Conservation (phyloP, 2,329 filamentous ascomycete genomes). For the Cercospora nicotianae region DNA sequence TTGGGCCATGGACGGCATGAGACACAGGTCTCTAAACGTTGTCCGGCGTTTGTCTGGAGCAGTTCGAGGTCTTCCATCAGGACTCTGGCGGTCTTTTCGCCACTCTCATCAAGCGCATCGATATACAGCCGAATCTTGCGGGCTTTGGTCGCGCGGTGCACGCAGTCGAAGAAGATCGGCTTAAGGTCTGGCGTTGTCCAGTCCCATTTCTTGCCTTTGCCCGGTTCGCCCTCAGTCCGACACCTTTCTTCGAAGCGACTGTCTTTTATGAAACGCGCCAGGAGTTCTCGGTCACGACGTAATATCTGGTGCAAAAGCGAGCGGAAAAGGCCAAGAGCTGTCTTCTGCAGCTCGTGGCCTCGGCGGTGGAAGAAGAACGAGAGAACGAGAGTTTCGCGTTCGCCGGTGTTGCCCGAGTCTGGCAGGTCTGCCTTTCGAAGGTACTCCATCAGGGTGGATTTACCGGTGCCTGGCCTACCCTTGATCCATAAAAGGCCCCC, state of each 20-base stretch:
- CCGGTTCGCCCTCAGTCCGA: neutral
- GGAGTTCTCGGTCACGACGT: too few relatives aligned
- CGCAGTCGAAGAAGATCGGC: neutral
- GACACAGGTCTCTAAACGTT: neutral
- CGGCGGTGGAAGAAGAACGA: neutral
- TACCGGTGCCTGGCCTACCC: neutral
- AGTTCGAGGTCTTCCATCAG: neutral
- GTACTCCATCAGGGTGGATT: neutral
- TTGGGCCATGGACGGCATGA: neutral
- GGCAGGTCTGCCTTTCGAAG: too few relatives aligned
- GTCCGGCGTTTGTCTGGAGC: neutral
- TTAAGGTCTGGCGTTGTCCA: neutral
- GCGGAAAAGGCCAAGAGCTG: neutral
- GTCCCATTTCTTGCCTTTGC: neutral
- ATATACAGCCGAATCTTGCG: neutral
- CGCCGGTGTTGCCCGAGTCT: too few relatives aligned
- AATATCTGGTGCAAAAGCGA: neutral
- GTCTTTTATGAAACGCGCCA: too few relatives aligned
- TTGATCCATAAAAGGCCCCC: neutral
- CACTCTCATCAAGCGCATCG: neutral
- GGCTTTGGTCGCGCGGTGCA: too few relatives aligned
- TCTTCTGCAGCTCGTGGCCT: neutral
- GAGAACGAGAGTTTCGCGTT: neutral
- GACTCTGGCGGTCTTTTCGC: neutral
- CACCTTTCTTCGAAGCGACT: too few relatives aligned